Evolutionary conservation across 306 rosid genomes (phyloP).

Genomic region (Acmispon strigosus): DNA sequence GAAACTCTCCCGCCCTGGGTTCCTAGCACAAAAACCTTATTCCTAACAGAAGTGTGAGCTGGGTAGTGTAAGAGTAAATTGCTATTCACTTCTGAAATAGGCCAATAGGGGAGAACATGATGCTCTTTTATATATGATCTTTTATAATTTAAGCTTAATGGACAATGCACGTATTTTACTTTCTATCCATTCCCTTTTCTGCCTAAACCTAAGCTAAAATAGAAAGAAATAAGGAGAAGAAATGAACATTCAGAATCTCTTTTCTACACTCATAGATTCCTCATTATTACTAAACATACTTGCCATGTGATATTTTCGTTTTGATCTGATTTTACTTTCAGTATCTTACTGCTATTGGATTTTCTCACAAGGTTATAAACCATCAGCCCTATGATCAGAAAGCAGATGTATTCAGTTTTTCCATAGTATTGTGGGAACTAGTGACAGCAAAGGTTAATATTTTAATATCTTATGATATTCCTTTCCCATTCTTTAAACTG

Average conservation of each 20-base stretch:
- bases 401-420: slow-evolving; percentile 95
- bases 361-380: slow-evolving; percentile 75
- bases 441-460: slow-evolving; percentile 79
- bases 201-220: background rate
- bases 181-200: background rate
- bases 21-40: background rate
- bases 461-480: slow-evolving; percentile 11
- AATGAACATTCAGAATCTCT: background rate
- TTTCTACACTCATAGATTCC: background rate
- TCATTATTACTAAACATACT: background rate
- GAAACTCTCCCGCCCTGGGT: background rate
- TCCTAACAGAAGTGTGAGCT: background rate
- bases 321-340: slow-evolving; percentile 17
- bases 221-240: background rate
- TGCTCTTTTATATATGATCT: background rate
- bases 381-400: slow-evolving; percentile 98
- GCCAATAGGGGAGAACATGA: background rate
- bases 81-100: background rate
- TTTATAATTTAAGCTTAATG: background rate
- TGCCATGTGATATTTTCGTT: slow-evolving; percentile 1
- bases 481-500: background rate
- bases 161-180: background rate
- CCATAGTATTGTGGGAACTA: slow-evolving; percentile 97
- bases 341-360: slow-evolving; percentile 20
- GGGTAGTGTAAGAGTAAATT: background rate